Conservation (phyloP, 257 asterid genomes). For the Oldenlandia corymbosa region DNA sequence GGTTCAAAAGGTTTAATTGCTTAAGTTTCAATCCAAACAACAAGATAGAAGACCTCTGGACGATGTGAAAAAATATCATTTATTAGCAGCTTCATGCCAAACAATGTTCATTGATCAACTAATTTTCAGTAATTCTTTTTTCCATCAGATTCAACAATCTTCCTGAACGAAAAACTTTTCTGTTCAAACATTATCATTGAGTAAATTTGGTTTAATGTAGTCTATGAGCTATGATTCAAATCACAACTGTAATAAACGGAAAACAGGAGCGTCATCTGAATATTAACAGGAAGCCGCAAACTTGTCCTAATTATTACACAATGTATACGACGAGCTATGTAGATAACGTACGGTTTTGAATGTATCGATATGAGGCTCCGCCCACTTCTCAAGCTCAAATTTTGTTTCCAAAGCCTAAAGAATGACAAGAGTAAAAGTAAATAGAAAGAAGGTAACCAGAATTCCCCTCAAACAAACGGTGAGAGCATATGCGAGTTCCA, state of each 20-base stretch:
- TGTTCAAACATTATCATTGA: neutral
- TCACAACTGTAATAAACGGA: neutral
- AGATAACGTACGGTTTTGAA: conserved; percentile 29
- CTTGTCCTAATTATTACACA: neutral
- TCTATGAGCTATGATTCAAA: neutral
- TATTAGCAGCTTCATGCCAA: too few relatives aligned
- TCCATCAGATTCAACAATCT: neutral
- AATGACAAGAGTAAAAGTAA: conserved; percentile 9
- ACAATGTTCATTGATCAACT: too few relatives aligned
- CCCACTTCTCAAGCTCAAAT: conserved; percentile 30
- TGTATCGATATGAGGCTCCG: conserved; percentile 27
- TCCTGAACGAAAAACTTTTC: neutral
- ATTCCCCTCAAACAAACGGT: neutral
- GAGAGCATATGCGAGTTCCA: too few relatives aligned
- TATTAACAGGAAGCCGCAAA: neutral
- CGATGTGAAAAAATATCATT: too few relatives aligned
- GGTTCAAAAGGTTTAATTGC: neutral
- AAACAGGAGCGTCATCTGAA: neutral
- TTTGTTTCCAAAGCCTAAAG: conserved; percentile 37
- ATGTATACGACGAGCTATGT: neutral
- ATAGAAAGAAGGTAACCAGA: neutral
- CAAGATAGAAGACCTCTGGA: too few relatives aligned
- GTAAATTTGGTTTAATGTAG: neutral
- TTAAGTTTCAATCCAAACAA: too few relatives aligned
- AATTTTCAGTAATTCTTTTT: too few relatives aligned